Conservation (phyloP, 352 stramenopile species). For the Pythium myriotylum region DNA sequence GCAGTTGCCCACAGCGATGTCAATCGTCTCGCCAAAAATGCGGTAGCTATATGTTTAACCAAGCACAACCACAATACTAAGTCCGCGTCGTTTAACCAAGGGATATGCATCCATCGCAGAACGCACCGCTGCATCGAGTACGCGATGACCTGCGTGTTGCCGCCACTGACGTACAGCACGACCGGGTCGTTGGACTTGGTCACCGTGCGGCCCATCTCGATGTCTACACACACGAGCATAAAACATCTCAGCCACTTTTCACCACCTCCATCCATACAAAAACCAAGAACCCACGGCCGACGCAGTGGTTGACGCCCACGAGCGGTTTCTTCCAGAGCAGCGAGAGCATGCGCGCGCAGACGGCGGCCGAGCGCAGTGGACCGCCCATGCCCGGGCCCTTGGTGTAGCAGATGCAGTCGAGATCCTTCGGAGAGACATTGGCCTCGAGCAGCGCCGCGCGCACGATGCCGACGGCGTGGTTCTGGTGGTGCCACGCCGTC, state of each 20-base stretch:
- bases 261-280: not conserved
- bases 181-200: slow-evolving; percentile 96
- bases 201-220: slow-evolving; percentile 99
- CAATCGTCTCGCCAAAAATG: slow-evolving; percentile 99
- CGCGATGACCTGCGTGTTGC: slow-evolving; percentile 98
- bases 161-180: slow-evolving; percentile 98
- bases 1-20: slow-evolving; percentile 99
- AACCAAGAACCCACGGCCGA: slow-evolving; percentile 84
- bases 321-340: slow-evolving; percentile 96
- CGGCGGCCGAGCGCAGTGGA: slow-evolving; percentile 95
- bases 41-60: slow-evolving; percentile 84
- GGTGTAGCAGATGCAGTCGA: slow-evolving; percentile 96
- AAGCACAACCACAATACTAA: not conserved
- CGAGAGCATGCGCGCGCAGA: slow-evolving; percentile 94
- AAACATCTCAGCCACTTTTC: slow-evolving; percentile 3
- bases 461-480: slow-evolving; percentile 95
- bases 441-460: slow-evolving; percentile 94
- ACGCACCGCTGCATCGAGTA: slow-evolving; percentile 85
- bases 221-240: slow-evolving; percentile 67
- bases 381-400: slow-evolving; percentile 99
- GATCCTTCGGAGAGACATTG: slow-evolving; percentile 75
- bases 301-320: slow-evolving; percentile 99
- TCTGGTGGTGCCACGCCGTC: slow-evolving; percentile 99
- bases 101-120: not conserved
- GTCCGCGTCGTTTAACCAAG: too few relatives aligned